phyloP scores from a whole-genome alignment of 805 yeast species.

The Nakazawaea ernobii region DNA sequence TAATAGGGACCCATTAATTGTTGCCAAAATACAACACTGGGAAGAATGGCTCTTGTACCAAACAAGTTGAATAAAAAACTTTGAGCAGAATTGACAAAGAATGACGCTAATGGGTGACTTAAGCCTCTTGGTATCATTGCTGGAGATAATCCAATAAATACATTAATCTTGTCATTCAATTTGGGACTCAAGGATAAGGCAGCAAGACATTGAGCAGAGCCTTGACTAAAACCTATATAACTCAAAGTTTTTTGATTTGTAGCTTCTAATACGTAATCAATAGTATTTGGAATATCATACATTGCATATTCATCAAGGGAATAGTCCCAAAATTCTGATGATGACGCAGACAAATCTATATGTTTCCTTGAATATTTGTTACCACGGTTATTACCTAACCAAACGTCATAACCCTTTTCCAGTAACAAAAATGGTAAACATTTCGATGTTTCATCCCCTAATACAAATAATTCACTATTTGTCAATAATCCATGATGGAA shows the following conservation, averaged over 20 bases:
- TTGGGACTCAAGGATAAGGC: slow-evolving; percentile 67
- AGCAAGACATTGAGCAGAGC: slow-evolving; percentile 92
- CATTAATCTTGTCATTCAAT: slow-evolving; percentile 50
- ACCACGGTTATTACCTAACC: slow-evolving; percentile 91
- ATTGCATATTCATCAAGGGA: slow-evolving; percentile 89
- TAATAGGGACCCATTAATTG: slow-evolving; percentile 70
- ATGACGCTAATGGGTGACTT: slow-evolving; percentile 68
- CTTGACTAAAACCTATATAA: slow-evolving; percentile 91
- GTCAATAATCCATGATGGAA: slow-evolving; percentile 89
- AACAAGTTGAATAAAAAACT: slow-evolving; percentile 64
- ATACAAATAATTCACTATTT: slow-evolving; percentile 71
- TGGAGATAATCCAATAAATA: slow-evolving; percentile 60
- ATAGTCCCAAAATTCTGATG: slow-evolving; percentile 77
- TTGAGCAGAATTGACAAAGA: slow-evolving; percentile 75
- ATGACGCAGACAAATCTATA: slow-evolving; percentile 30
- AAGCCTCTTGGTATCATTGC: slow-evolving; percentile 92
- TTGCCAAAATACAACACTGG: slow-evolving; percentile 64
- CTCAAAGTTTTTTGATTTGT: slow-evolving; percentile 43
- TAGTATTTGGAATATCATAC: slow-evolving; percentile 81
- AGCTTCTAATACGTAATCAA: slow-evolving; percentile 61
- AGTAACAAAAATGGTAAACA: slow-evolving; percentile 72
- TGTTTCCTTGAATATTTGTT: slow-evolving; percentile 91
- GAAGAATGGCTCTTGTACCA: slow-evolving; percentile 68
- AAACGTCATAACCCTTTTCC: slow-evolving; percentile 86
- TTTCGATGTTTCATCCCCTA: slow-evolving; percentile 29